Conservation (phyloP, 2,329 filamentous ascomycete genomes). For the Neofusicoccum cordaticola region DNA sequence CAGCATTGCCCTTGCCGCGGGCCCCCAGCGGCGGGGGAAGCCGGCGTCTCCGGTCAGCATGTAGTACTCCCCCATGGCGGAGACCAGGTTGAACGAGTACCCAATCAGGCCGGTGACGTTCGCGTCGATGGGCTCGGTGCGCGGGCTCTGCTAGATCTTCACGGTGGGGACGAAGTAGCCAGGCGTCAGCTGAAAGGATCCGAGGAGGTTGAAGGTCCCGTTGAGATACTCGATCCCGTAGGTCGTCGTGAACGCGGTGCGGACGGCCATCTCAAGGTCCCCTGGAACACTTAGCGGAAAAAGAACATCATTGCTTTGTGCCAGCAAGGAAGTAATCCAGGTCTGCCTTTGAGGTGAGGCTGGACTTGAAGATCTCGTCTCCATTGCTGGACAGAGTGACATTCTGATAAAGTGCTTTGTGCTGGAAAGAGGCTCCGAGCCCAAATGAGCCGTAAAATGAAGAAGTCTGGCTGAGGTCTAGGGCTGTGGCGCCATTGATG, state of each 20-base stretch:
- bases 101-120: conserved; percentile 35
- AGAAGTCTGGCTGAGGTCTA: conserved; percentile 28
- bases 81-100: conserved; percentile 34
- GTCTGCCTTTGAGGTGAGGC: conserved; percentile 27
- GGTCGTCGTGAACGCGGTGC: conserved; percentile 28
- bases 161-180: conserved; percentile 34
- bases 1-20: too few relatives aligned
- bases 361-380: conserved; percentile 20
- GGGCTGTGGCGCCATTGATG: conserved; percentile 21
- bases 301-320: conserved; percentile 22
- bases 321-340: conserved; percentile 37
- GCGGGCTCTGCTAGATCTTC: conserved; percentile 32
- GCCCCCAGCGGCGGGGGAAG: conserved; percentile 23
- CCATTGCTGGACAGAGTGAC: conserved; percentile 23
- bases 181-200: conserved; percentile 27
- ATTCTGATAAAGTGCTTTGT: conserved; percentile 28
- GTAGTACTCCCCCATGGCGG: conserved; percentile 29
- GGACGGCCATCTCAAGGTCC: conserved; percentile 31
- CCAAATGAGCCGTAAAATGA: conserved; percentile 32
- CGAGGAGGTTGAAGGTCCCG: conserved; percentile 29
- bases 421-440: conserved; percentile 31
- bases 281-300: conserved; percentile 2
- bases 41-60: conserved; percentile 27
- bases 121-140: conserved; percentile 20
- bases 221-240: conserved; percentile 26